Evolutionary conservation across 1,284 basidiomycete species (phyloP).

Genomic region (Puccinia horiana): DNA sequence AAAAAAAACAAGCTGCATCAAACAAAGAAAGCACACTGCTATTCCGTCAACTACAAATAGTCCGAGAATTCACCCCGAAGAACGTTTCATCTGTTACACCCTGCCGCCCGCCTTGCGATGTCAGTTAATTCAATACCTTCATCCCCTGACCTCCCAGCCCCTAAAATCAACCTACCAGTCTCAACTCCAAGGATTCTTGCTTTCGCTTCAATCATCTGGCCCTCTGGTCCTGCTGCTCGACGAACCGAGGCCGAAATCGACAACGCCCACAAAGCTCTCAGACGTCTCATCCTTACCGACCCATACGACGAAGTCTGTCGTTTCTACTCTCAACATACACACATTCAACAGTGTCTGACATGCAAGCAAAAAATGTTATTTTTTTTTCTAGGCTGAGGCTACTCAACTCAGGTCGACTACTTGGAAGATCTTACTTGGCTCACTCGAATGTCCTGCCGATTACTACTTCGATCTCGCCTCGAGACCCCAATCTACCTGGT

Average conservation of each 20-base stretch:
- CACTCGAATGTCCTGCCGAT: constrained; percentile 33
- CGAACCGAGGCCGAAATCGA: constrained; percentile 42
- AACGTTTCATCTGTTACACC: not conserved
- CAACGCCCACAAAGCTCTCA: constrained; percentile 25
- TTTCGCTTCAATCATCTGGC: constrained; percentile 38
- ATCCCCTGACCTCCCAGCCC: not conserved
- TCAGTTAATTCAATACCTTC: not conserved
- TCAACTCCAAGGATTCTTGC: constrained; percentile 5
- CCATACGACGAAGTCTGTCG: constrained; percentile 36
- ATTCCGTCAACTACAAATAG: too few species aligned
- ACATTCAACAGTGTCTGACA: not conserved
- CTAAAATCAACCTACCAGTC: not conserved
- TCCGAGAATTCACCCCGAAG: not conserved
- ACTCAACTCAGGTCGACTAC: constrained; percentile 32
- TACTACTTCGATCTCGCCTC: constrained; percentile 40
- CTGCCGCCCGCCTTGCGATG: not conserved
- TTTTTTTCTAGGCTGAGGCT: constrained; percentile 24
- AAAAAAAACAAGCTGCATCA: not conserved
- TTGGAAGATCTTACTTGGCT: constrained; percentile 45
- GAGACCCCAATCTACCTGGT: constrained; percentile 37
- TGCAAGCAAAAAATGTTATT: not conserved
- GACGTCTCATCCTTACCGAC: constrained; percentile 36
- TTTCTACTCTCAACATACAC: not conserved
- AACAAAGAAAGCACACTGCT: too few species aligned
- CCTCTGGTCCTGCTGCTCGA: not conserved